These are phyloP conservation scores for Pontederia crassipes DNA, from an alignment of 176 grass and related monocot genomes.

Conservation along the genomic window DNA sequence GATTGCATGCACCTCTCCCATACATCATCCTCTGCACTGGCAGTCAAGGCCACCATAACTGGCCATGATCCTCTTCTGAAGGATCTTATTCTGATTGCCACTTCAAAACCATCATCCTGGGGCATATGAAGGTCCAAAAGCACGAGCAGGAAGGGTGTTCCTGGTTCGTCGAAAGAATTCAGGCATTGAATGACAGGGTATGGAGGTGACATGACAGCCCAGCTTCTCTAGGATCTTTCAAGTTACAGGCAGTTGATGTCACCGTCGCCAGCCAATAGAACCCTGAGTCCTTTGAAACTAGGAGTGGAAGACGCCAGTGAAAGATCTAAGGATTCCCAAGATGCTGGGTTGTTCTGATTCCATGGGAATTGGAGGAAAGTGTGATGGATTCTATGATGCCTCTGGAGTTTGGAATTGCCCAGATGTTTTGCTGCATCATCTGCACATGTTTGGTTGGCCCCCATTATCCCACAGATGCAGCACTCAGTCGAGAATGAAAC, in stretches of 20 bases:
- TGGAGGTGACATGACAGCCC: constrained; percentile 1
- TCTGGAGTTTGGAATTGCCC: constrained; percentile 1
- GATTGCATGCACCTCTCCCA: constrained; percentile 45
- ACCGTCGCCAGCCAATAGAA: constrained; percentile 11
- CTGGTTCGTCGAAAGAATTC: not conserved
- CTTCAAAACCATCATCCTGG: constrained; percentile 4
- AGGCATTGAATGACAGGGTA: not conserved
- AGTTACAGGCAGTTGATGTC: constrained; percentile 17
- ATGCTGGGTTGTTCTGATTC: not conserved
- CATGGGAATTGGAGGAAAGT: constrained; percentile 11
- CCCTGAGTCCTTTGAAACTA: constrained; percentile 11
- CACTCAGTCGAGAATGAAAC: not conserved
- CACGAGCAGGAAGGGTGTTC: constrained; percentile 8
- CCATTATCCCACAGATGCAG: not conserved
- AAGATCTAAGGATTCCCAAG: constrained; percentile 2
- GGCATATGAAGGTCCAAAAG: constrained; percentile 18
- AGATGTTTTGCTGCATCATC: constrained; percentile 20
- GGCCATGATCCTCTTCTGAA: constrained; percentile 16
- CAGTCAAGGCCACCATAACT: constrained; percentile 1
- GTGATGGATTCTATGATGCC: constrained; percentile 2
- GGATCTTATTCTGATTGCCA: constrained; percentile 1
- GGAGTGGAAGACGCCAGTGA: not conserved
- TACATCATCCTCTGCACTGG: constrained; percentile 4
- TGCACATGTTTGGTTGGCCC: not conserved
- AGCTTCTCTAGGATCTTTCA: constrained; percentile 9